Conservation (phyloP, 1,139 yeast genomes). For the Yamadazyma triangularis region DNA sequence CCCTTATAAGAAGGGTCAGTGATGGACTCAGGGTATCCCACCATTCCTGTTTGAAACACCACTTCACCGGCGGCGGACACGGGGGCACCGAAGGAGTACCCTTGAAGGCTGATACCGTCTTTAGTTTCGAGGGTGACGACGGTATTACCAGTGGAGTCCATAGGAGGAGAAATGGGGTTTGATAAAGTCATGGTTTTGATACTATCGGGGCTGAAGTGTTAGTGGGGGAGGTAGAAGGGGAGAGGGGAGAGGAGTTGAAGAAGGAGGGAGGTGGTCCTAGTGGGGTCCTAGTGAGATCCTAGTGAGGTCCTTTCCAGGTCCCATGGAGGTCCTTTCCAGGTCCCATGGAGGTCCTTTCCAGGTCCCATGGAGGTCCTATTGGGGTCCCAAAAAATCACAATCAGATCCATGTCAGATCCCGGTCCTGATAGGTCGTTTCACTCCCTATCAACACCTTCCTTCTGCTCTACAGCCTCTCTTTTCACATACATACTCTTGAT, state of each 20-base stretch:
- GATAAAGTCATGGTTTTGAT: constrained; percentile 20
- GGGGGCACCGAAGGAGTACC: constrained; percentile 97
- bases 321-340: too few species aligned
- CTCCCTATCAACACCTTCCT: too few species aligned
- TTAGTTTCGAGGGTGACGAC: constrained; percentile 88
- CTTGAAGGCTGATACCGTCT: constrained; percentile 86
- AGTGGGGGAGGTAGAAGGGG: background rate
- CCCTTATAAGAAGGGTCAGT: constrained; percentile 99
- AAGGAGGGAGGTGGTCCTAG: too few species aligned
- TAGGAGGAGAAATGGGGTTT: constrained; percentile 84
- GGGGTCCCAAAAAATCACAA: too few species aligned
- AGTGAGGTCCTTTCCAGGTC: too few species aligned
- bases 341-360: too few species aligned
- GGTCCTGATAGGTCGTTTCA: too few species aligned
- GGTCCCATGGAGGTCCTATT: too few species aligned
- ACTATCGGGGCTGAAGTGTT: background rate
- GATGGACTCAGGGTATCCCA: constrained; percentile 97
- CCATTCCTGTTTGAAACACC: constrained; percentile 99
- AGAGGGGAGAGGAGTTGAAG: background rate
- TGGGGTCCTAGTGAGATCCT: too few species aligned
- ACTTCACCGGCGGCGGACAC: constrained; percentile 91
- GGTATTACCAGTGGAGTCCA: constrained; percentile 75
- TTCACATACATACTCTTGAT: too few species aligned
- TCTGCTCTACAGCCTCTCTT: too few species aligned
- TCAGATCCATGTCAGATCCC: too few species aligned